Percentiles rank a stretch among this genome's conserved stretches.
These are phyloP conservation scores for Chalciporus chontae DNA, from an alignment of 768 basidiomycete species.

Conservation along the genomic window DNA sequence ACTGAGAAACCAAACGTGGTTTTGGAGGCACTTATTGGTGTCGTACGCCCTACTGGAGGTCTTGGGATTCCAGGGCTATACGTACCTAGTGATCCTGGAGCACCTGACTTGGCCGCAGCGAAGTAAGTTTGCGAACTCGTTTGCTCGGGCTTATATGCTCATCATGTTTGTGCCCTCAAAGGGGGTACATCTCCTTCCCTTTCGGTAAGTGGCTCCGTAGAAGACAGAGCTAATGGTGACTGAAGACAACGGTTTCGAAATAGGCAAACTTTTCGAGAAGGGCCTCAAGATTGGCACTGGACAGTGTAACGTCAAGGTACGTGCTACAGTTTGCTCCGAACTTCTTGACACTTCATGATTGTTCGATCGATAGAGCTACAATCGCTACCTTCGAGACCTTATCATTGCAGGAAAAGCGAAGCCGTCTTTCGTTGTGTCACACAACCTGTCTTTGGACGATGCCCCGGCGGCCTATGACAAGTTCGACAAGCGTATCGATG, in stretches of 20 bases:
- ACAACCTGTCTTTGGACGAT: conserved; percentile 2
- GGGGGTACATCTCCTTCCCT: conserved; percentile 4
- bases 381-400: conserved; percentile 7
- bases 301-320: not conserved
- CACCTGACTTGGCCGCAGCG: conserved; percentile 47
- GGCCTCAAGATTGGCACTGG: not conserved
- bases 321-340: not conserved
- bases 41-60: conserved; percentile 52
- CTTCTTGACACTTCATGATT: not conserved
- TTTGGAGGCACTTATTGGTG: conserved; percentile 47
- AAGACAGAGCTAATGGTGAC: not conserved
- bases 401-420: conserved; percentile 2
- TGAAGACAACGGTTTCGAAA: not conserved
- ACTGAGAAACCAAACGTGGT: conserved; percentile 56
- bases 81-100: conserved; percentile 55
- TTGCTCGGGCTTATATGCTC: not conserved
- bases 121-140: conserved; percentile 20
- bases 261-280: conserved; percentile 5
- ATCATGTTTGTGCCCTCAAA: not conserved
- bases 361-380: not conserved
- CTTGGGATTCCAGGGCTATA: conserved; percentile 57
- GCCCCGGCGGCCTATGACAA: conserved; percentile 3
- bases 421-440: conserved; percentile 4
- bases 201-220: not conserved
- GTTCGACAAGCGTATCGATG: conserved; percentile 7